These are phyloP conservation scores for Solanum clarkiae DNA, from an alignment of 257 asterid species.

Conservation along the genomic window DNA sequence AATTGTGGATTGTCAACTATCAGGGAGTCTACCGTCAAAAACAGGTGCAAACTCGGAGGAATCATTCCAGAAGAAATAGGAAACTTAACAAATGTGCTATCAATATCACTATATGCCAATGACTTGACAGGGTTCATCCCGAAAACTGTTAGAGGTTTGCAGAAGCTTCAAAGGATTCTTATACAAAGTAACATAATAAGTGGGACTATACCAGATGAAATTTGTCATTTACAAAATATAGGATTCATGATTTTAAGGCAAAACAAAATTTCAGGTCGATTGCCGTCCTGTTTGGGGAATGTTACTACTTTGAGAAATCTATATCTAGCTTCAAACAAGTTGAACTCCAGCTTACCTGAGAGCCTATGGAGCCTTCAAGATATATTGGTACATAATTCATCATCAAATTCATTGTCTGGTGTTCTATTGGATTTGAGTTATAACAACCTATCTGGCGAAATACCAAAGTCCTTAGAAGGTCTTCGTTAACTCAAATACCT, in stretches of 20 bases:
- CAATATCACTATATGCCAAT: neutral
- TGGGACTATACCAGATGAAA: neutral
- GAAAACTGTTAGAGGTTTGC: neutral
- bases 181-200: neutral
- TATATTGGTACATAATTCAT: neutral
- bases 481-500: neutral
- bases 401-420: conserved; percentile 13
- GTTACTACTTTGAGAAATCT: neutral
- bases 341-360: conserved; percentile 6
- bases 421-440: conserved; percentile 5
- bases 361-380: conserved; percentile 3
- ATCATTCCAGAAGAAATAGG: conserved; percentile 18
- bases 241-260: fast-evolving
- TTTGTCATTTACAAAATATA: neutral
- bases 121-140: neutral
- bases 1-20: neutral
- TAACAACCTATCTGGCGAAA: conserved; percentile 2
- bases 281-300: conserved; percentile 22
- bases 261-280: conserved; percentile 2
- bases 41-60: neutral
- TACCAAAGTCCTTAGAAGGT: conserved; percentile 8
- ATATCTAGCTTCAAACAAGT: neutral
- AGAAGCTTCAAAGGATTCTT: neutral
- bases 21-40: neutral
- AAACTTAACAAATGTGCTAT: neutral